Evolutionary conservation across 345 rosid genomes (phyloP).

Genomic region (Populus alba): DNA sequence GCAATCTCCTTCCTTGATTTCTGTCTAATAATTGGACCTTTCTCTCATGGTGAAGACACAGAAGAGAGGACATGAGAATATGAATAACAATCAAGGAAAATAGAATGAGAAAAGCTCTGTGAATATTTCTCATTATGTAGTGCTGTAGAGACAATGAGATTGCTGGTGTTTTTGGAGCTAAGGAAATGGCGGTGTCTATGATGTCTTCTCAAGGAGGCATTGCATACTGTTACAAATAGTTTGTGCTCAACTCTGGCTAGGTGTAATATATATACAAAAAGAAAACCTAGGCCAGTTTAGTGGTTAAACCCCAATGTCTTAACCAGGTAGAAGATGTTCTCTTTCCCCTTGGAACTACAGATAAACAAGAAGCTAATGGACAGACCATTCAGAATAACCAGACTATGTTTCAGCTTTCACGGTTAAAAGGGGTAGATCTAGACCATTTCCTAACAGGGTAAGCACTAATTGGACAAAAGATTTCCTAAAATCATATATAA

Average conservation of each 20-base stretch:
- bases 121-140: slow-evolving; percentile 22
- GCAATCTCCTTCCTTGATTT: slow-evolving; percentile 38
- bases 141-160: background rate
- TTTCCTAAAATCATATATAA: background rate
- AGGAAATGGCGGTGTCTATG: slow-evolving; percentile 1
- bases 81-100: slow-evolving; percentile 24
- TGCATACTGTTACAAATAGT: slow-evolving; percentile 4
- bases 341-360: background rate
- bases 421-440: slow-evolving; percentile 17
- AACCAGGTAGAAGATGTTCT: slow-evolving; percentile 1
- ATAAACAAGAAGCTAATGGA: background rate
- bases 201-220: slow-evolving; percentile 4
- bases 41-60: slow-evolving; percentile 18
- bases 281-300: background rate
- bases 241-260: slow-evolving; percentile 5
- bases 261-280: slow-evolving; percentile 15
- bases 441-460: background rate
- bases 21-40: slow-evolving; percentile 15
- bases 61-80: slow-evolving; percentile 24
- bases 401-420: background rate
- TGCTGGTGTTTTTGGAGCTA: background rate
- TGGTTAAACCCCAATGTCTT: background rate
- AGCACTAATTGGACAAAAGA: slow-evolving; percentile 3
- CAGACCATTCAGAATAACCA: background rate
- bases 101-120: slow-evolving; percentile 16